Conservation (phyloP, 495 filamentous ascomycete genomes). For the Immersiella caudata region DNA sequence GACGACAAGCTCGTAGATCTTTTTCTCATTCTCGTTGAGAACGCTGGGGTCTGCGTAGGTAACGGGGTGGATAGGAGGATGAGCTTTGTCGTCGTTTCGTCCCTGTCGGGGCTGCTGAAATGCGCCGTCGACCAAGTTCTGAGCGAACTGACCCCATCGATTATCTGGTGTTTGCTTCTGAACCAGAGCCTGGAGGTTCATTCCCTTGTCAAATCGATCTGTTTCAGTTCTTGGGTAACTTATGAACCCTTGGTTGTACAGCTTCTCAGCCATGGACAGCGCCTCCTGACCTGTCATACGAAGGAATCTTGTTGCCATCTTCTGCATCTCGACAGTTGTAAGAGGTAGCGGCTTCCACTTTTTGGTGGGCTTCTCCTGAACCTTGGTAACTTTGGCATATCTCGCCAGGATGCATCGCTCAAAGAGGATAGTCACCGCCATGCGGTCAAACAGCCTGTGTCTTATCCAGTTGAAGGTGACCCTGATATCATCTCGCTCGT, state of each 20-base stretch:
- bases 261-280: slow-evolving; percentile 85
- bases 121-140: slow-evolving; percentile 72
- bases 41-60: slow-evolving; percentile 67
- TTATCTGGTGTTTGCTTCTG: slow-evolving; percentile 79
- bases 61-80: slow-evolving; percentile 95
- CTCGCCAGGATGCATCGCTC: slow-evolving; percentile 82
- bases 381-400: slow-evolving; percentile 75
- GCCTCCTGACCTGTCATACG: slow-evolving; percentile 82
- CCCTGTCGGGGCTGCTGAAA: slow-evolving; percentile 84
- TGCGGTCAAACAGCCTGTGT: slow-evolving; percentile 83
- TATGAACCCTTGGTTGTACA: slow-evolving; percentile 95
- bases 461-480: slow-evolving; percentile 87
- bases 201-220: slow-evolving; percentile 89
- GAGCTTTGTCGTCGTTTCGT: slow-evolving; percentile 89
- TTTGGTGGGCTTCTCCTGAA: slow-evolving; percentile 86
- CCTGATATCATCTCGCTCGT: slow-evolving; percentile 73
- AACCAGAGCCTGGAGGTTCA: slow-evolving; percentile 78
- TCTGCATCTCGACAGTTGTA: slow-evolving; percentile 98
- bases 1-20: slow-evolving; percentile 91
- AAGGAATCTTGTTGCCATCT: slow-evolving; percentile 85
- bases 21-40: slow-evolving; percentile 67
- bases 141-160: slow-evolving; percentile 82
- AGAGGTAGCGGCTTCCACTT: slow-evolving; percentile 93
- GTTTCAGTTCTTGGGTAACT: slow-evolving; percentile 97
- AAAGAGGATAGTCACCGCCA: slow-evolving; percentile 76